Evolutionary conservation across 768 basidiomycete species (phyloP).

Genomic region (Mycena kentingensis): DNA sequence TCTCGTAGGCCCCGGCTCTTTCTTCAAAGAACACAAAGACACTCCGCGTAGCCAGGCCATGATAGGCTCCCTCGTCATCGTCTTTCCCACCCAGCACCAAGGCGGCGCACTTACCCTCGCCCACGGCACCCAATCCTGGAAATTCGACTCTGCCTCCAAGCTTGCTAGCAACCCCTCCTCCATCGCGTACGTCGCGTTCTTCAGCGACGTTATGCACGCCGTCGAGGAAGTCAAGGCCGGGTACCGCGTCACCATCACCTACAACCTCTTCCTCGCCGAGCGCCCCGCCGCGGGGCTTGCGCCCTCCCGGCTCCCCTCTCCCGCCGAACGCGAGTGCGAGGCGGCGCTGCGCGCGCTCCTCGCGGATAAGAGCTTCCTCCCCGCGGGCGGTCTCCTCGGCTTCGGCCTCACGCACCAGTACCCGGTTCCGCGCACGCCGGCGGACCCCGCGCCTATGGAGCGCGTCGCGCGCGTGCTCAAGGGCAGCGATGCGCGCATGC

Average conservation of each 20-base stretch:
- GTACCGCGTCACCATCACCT: too few species aligned
- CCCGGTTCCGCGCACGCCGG: neutral
- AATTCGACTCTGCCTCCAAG: too few species aligned
- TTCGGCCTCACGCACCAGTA: neutral
- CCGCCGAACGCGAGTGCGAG: neutral
- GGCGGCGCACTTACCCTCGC: too few species aligned
- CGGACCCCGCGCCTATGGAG: neutral
- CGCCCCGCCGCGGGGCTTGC: neutral
- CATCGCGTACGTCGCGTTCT: too few species aligned
- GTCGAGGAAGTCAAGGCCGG: too few species aligned
- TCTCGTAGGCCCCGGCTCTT: conserved; percentile 31
- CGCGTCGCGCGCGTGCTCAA: neutral
- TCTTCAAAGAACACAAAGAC: conserved; percentile 43
- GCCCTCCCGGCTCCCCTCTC: neutral
- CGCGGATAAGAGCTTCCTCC: neutral
- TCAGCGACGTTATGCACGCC: too few species aligned
- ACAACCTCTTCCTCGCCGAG: neutral
- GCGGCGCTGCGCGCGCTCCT: neutral
- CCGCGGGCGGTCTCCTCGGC: neutral
- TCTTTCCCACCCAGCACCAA: conserved; percentile 39
- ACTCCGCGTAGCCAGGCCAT: conserved; percentile 31
- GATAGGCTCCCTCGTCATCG: conserved; percentile 44
- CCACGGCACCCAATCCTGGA: too few species aligned
- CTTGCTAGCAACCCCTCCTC: too few species aligned
- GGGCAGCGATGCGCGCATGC: neutral